Conservation (phyloP, 345 rosid genomes). For the Syzygium grande region DNA sequence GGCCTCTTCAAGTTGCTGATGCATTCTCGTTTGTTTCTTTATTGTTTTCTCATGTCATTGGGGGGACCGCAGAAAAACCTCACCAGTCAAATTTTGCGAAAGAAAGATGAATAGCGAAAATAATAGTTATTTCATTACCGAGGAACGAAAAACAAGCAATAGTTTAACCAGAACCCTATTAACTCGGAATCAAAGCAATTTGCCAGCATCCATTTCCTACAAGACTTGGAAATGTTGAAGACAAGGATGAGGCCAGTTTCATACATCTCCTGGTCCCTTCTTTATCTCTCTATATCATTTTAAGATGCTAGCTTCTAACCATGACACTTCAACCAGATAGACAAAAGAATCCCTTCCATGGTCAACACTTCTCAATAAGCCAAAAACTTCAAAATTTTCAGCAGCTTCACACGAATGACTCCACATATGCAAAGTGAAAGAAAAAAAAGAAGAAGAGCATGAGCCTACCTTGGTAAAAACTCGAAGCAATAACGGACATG, state of each 20-base stretch:
- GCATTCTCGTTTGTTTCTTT: background rate
- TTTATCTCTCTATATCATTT: background rate
- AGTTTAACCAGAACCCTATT: background rate
- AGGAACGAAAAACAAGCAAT: background rate
- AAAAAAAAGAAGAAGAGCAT: background rate
- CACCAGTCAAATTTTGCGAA: background rate
- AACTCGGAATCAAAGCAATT: background rate
- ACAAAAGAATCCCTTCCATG: background rate
- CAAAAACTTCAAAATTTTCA: background rate
- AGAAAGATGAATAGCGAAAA: background rate
- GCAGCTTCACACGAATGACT: background rate
- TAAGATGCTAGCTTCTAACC: background rate
- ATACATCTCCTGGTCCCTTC: background rate
- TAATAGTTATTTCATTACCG: background rate
- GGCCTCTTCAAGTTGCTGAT: background rate
- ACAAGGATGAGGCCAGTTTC: background rate
- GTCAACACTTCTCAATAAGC: background rate
- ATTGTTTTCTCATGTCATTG: background rate
- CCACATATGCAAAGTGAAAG: background rate
- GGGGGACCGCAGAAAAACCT: background rate
- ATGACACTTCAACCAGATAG: background rate
- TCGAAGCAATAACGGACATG: conserved; percentile 90
- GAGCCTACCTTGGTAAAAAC: conserved; percentile 83
- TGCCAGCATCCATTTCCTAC: background rate
- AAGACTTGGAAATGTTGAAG: background rate